Evolutionary conservation across 139 green algal genomes (phyloP), one percentile per base, ranked within the genome.

Genomic region (Volvox africanus): DNA sequence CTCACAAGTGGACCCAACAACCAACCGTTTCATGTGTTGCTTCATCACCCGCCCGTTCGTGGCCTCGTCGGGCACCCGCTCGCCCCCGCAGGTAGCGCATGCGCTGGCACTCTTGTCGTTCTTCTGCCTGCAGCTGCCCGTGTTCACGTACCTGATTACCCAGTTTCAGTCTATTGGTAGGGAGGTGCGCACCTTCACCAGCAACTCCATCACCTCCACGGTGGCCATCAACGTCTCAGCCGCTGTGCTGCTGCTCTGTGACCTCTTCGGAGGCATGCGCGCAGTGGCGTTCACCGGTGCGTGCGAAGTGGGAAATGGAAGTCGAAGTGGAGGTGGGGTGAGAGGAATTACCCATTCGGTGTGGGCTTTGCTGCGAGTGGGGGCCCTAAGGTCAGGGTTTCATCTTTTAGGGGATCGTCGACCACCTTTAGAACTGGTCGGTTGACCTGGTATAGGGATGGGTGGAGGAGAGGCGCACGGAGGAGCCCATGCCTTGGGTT

Each of bases 71-170:
- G 67, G 20, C 35, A 55, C 5, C 44, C 44, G 44, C 44, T 2
- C 65, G 65, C 3, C 65, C 65, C 35, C 17, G 81, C 91, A 94
- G 91, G 76, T 92, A 20, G 82, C 91, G 0, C 93, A 95, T 68
- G 35, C 61, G 1, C 68, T 95, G 61, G 73, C 79, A 18, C 79
- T 95, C 21, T 16, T 93, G 36, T 83, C 88, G 17, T 95, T 95
- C 85, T 78, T 82, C 33, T 92, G 78, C 77, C 93, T 95, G 61
- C 93, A 95, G 91, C 91, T 95, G 86, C 93, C 93, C 22, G 86
- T 94, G 61, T 94, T 94, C 91, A 95, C 93, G 36, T 95, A 95
- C 89, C 86, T 94, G n/a, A 95, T 95, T 89, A 95, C 93, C 18
- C 93, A 95, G 89, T 94, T 95, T 81, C 91, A 91, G 67, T 90